These are phyloP conservation scores for Pythium sp. DNA, from an alignment of 352 stramenopile genomes.

Conservation along the genomic window DNA sequence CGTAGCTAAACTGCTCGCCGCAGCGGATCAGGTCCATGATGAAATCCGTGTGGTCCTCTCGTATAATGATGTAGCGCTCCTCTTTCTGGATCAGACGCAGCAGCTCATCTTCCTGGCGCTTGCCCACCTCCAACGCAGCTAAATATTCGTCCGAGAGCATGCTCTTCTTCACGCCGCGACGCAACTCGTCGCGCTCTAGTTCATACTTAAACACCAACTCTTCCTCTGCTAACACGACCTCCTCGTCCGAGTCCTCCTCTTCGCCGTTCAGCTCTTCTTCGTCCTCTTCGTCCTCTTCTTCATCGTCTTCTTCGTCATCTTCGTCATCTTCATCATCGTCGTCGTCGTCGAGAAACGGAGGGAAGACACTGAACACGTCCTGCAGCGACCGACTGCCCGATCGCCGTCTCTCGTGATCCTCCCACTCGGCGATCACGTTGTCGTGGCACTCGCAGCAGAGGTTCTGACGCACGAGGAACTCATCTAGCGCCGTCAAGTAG, in stretches of 20 bases:
- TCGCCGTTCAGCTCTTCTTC: slow-evolving; percentile 35
- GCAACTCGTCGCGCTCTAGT: slow-evolving; percentile 44
- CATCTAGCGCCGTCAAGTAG: slow-evolving; percentile 64
- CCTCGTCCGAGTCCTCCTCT: slow-evolving; percentile 35
- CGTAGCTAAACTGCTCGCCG: slow-evolving; percentile 72
- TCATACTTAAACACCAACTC: slow-evolving; percentile 78
- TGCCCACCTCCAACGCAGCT: slow-evolving; percentile 56
- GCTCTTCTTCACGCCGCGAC: slow-evolving; percentile 23
- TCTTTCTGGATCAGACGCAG: slow-evolving; percentile 76
- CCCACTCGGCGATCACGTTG: slow-evolving; percentile 81
- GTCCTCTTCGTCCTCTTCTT: slow-evolving; percentile 47
- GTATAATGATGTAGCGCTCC: slow-evolving; percentile 83
- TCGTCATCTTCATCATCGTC: slow-evolving; percentile 60
- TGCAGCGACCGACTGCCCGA: slow-evolving; percentile 65
- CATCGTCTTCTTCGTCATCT: slow-evolving; percentile 50
- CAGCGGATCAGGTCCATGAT: slow-evolving; percentile 81
- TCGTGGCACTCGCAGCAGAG: slow-evolving; percentile 83
- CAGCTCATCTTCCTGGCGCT: slow-evolving; percentile 66
- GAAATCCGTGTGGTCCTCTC: slow-evolving; percentile 75
- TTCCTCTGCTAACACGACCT: slow-evolving; percentile 49
- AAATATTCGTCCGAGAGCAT: slow-evolving; percentile 67
- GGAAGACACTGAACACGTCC: slow-evolving; percentile 76
- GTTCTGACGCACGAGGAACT: slow-evolving; percentile 76
- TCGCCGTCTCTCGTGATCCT: slow-evolving; percentile 68
- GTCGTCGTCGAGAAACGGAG: slow-evolving; percentile 68